Evolutionary conservation across 2,329 filamentous ascomycete species (phyloP), one percentile per base, ranked within the genome.

Genomic region (Fusarium sp.): DNA sequence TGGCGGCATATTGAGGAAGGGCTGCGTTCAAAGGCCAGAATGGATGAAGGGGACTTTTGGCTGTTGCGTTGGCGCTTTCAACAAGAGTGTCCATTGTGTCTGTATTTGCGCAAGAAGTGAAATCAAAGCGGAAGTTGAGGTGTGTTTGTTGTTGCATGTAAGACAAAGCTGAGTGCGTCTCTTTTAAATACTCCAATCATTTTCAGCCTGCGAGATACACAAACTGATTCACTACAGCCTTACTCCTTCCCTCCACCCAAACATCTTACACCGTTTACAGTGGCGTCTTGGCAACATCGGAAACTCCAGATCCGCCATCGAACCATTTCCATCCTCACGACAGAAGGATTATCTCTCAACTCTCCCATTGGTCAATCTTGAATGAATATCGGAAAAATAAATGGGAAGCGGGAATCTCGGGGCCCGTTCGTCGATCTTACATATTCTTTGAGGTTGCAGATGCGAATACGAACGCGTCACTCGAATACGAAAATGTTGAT

Each of bases 1-100:
- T 95, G 75, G 90, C 87, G 48, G 90, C 83, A 81, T 93, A 95
- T 68, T 86, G 87, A 6, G 86, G 82, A 66, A 96, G 88, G 24
- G 85, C 83, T 42, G 90, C 87, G 60, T 90, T 88, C 28, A 91
- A 79, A 10, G 93, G 93, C 78, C 92, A 94, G 83, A 93, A 95
- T 2, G 92, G 92, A 80, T 95, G 92, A 24, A 56, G 42, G 11
- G 77, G 73, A 0, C 47, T 30, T n/a, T 59, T 63, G 6, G 30
- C 57, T 6, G 74, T 74, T 28, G 63, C 45, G 48, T 55, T 58
- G 64, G 60, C 47, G 42, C 44, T 26, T 28, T 64, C 54, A 10
- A 55, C 6, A 6, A 67, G 28, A 58, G n/a, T 61, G 52, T 75
- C 68, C 76, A 77, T 78, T 15, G n/a, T 56, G 38, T 47, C 8